phyloP scores from a whole-genome alignment of 306 rosid genomes.

The Vicia faba region DNA sequence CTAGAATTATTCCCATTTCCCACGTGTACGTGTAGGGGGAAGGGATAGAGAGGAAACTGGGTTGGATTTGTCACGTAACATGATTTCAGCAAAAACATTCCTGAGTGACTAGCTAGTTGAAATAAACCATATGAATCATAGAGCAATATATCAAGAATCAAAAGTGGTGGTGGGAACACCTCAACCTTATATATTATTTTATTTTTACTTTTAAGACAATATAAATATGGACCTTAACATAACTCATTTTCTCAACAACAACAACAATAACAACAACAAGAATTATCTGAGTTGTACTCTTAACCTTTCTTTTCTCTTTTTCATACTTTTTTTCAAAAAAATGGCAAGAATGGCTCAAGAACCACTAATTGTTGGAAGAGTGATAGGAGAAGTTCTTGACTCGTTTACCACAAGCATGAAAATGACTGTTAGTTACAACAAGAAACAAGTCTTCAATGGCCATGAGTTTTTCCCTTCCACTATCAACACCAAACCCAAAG shows the following conservation, averaged over 20 bases:
- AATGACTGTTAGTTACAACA: conserved; percentile 63
- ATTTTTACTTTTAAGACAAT: conserved; percentile 33
- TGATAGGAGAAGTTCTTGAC: conserved; percentile 92
- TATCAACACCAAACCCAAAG: conserved; percentile 71
- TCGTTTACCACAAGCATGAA: conserved; percentile 55
- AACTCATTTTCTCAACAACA: conserved; percentile 28
- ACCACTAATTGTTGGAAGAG: conserved; percentile 81
- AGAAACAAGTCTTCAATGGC: conserved; percentile 80
- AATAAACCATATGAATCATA: background rate
- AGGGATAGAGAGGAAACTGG: background rate
- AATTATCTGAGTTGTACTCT: conserved; percentile 19
- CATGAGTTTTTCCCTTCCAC: conserved; percentile 84
- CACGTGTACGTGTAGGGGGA: conserved; percentile 1
- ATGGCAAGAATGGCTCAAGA: conserved; percentile 71
- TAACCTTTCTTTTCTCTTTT: background rate
- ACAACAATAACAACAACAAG: conserved; percentile 33
- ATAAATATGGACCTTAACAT: conserved; percentile 51
- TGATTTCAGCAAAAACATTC: conserved; percentile 30
- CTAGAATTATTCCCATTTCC: background rate
- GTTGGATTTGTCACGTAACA: background rate
- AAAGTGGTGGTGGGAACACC: conserved; percentile 20
- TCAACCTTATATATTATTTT: conserved; percentile 2
- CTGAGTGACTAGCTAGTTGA: background rate
- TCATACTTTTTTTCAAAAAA: background rate
- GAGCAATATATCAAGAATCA: background rate